Conservation (phyloP, 805 yeast species). For the Yueomyces sp. region DNA sequence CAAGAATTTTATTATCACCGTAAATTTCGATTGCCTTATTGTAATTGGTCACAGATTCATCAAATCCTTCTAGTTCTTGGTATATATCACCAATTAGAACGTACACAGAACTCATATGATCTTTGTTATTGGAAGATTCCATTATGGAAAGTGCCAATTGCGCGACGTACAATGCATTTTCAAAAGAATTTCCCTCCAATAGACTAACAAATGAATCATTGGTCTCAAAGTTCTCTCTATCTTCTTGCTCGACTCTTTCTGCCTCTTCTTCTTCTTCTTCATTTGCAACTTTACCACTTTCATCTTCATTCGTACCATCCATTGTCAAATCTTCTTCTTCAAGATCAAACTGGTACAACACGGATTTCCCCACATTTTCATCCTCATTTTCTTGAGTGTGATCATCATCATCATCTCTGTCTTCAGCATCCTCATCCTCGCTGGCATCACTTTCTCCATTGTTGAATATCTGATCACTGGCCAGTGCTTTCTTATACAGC, state of each 20-base stretch:
- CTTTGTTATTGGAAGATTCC: conserved; percentile 1
- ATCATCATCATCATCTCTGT: conserved; percentile 2
- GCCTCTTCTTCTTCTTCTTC: conserved; percentile 13
- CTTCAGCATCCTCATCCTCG: conserved; percentile 4
- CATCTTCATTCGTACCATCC: conserved; percentile 17
- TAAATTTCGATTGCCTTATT: conserved; percentile 34
- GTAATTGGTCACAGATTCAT: conserved; percentile 64
- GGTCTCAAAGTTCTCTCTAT: conserved; percentile 4
- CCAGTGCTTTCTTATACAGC: conserved; percentile 2
- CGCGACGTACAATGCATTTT: conserved; percentile 76
- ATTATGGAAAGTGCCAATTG: conserved; percentile 51
- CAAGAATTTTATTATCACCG: conserved; percentile 1
- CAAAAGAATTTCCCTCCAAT: conserved; percentile 32
- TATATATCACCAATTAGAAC: conserved; percentile 83
- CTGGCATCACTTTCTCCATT: conserved; percentile 3
- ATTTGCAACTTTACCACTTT: conserved; percentile 17
- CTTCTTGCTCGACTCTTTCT: conserved; percentile 15
- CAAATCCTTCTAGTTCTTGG: conserved; percentile 76
- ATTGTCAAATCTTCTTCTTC: conserved; percentile 12
- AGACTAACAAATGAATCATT: conserved; percentile 1
- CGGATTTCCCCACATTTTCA: conserved; percentile 15
- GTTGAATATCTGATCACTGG: conserved; percentile 3
- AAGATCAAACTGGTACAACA: conserved; percentile 12
- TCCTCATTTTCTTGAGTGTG: conserved; percentile 16
- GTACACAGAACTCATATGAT: conserved; percentile 55